Percentiles rank a stretch among this genome's conserved stretches.
phyloP scores from a whole-genome alignment of 2,329 filamentous ascomycete species.

The Lecanosticta acicola region DNA sequence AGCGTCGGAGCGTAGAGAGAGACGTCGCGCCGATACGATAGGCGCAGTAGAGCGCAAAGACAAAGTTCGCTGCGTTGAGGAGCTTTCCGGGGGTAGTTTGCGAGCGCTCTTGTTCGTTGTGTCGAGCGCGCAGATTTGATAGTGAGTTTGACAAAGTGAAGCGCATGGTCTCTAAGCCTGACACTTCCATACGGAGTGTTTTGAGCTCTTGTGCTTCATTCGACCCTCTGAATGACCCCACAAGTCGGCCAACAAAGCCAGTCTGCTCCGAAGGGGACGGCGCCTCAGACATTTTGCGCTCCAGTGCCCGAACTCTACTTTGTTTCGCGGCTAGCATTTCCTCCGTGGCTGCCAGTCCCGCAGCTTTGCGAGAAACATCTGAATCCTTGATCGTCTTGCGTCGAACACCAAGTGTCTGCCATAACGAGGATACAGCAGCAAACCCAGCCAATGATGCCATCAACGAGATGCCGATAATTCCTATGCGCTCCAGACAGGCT shows the following conservation, averaged over 20 bases:
- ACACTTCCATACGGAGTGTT: slow-evolving; percentile 65
- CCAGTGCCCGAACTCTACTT: slow-evolving; percentile 63
- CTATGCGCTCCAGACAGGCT: slow-evolving; percentile 60
- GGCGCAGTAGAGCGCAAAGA: slow-evolving; percentile 75
- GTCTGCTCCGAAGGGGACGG: slow-evolving; percentile 31
- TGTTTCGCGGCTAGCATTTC: slow-evolving; percentile 74
- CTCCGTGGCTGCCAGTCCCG: slow-evolving; percentile 69
- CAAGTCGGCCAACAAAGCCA: slow-evolving; percentile 67
- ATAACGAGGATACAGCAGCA: slow-evolving; percentile 79
- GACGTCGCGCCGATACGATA: slow-evolving; percentile 73
- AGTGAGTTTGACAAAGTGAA: slow-evolving; percentile 62
- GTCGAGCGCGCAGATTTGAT: slow-evolving; percentile 56
- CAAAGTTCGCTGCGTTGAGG: slow-evolving; percentile 57
- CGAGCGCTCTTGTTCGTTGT: slow-evolving; percentile 60
- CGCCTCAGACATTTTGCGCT: slow-evolving; percentile 54
- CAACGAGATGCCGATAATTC: slow-evolving; percentile 76
- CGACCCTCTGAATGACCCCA: slow-evolving; percentile 65
- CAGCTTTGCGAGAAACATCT: slow-evolving; percentile 70
- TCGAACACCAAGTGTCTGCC: slow-evolving; percentile 71
- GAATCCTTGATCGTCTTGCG: slow-evolving; percentile 57
- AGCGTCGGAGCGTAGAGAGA: slow-evolving; percentile 60
- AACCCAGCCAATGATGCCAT: slow-evolving; percentile 89
- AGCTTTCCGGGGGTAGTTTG: slow-evolving; percentile 62
- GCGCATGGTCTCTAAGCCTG: slow-evolving; percentile 75
- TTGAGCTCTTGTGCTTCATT: slow-evolving; percentile 51